Percentiles rank a stretch among this genome's conserved stretches.
Conservation (phyloP, 2,329 filamentous ascomycete species). For the Clarireedia paspali region DNA sequence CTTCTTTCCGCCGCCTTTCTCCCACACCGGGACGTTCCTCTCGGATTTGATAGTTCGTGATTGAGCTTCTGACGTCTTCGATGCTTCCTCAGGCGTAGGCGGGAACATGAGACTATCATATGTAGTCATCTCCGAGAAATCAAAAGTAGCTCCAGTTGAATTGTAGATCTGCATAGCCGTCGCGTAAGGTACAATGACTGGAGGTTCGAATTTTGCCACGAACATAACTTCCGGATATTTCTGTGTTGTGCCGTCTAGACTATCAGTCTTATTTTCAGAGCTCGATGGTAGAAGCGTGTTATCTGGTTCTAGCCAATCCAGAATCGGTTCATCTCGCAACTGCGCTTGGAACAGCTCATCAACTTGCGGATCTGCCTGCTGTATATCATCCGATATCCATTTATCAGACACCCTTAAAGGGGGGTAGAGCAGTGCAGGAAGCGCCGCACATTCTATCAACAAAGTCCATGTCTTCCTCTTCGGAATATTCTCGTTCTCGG, state of each 20-base stretch:
- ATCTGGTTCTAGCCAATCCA: slow-evolving; percentile 69
- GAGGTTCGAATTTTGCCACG: slow-evolving; percentile 65
- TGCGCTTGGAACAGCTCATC: slow-evolving; percentile 33
- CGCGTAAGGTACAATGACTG: slow-evolving; percentile 59
- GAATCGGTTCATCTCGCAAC: slow-evolving; percentile 31
- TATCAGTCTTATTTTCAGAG: slow-evolving; percentile 38
- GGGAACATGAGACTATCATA: slow-evolving; percentile 46
- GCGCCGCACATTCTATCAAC: slow-evolving; percentile 54
- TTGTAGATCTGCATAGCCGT: slow-evolving; percentile 57
- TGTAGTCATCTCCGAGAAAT: slow-evolving; percentile 40
- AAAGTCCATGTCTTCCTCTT: slow-evolving; percentile 53
- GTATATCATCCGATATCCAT: slow-evolving; percentile 65
- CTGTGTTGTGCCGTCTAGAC: slow-evolving; percentile 47
- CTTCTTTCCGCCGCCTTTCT: slow-evolving; percentile 19
- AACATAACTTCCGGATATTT: slow-evolving; percentile 67
- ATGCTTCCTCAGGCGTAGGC: slow-evolving; percentile 36
- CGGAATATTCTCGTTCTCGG: slow-evolving; percentile 27
- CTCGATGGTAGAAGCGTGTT: slow-evolving; percentile 47
- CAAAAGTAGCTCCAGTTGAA: slow-evolving; percentile 50
- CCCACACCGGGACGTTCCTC: slow-evolving; percentile 38
- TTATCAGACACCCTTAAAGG: slow-evolving; percentile 63
- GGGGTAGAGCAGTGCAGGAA: slow-evolving; percentile 38
- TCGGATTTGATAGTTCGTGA: slow-evolving; percentile 45
- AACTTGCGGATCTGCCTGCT: slow-evolving; percentile 45
- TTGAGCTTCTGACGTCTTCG: slow-evolving; percentile 43